Evolutionary conservation across 495 filamentous ascomycete genomes (phyloP).

Genomic region (Penicillium psychrofluorescens): DNA sequence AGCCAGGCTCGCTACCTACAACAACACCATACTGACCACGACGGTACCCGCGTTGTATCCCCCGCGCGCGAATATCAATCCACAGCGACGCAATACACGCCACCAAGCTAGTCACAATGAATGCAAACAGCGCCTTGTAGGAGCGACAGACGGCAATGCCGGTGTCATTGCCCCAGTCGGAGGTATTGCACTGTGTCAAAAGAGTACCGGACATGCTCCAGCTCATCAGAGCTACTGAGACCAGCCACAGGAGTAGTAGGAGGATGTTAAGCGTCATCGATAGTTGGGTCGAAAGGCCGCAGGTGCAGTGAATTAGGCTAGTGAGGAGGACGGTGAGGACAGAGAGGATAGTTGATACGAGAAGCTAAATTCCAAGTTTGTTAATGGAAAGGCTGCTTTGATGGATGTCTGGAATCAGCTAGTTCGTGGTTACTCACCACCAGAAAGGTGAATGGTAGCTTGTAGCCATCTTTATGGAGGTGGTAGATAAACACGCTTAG

Average conservation of each 20-base stretch:
- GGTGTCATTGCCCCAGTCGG: conserved; percentile 49
- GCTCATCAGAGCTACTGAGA: conserved; percentile 48
- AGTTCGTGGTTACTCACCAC: conserved; percentile 40
- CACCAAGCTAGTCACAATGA: conserved; percentile 44
- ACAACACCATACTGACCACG: conserved; percentile 43
- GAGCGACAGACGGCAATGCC: conserved; percentile 54
- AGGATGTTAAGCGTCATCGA: conserved; percentile 32
- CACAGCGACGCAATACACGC: conserved; percentile 39
- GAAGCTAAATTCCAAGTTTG: conserved; percentile 32
- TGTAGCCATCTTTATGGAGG: conserved; percentile 44
- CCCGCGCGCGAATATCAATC: conserved; percentile 38
- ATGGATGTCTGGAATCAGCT: background rate
- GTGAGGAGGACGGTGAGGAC: conserved; percentile 46
- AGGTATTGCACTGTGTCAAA: conserved; percentile 45
- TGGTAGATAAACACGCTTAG: conserved; percentile 57
- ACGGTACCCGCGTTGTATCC: conserved; percentile 31
- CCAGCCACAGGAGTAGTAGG: conserved; percentile 48
- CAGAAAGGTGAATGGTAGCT: conserved; percentile 58
- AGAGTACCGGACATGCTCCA: conserved; percentile 53
- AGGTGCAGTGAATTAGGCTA: conserved; percentile 47
- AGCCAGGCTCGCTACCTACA: conserved; percentile 16
- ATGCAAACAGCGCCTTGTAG: conserved; percentile 63
- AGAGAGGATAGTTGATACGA: conserved; percentile 48
- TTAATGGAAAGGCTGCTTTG: background rate
- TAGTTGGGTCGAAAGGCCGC: conserved; percentile 48